A percentile compares a stretch with the other conserved stretches of the same genome.
Conservation (phyloP, 352 stramenopile species). For the Pythium coloratum region DNA sequence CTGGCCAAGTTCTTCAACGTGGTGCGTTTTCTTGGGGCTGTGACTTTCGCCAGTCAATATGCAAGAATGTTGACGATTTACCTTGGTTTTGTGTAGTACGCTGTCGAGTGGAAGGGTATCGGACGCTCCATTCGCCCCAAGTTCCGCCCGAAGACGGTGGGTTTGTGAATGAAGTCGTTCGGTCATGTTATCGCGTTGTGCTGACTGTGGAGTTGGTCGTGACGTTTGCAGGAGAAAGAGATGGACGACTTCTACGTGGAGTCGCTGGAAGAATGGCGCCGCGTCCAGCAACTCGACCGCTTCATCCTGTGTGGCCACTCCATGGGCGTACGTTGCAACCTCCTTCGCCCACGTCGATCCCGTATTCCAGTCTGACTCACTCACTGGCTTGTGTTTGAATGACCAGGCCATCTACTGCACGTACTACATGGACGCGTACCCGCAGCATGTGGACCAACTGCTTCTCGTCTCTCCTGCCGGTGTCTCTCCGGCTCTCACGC, state of each 20-base stretch:
- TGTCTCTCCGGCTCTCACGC: slow-evolving; percentile 45
- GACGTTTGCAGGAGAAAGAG: slow-evolving; percentile 76
- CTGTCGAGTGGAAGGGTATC: slow-evolving; percentile 82
- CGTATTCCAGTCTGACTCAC: too few species aligned
- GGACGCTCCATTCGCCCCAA: slow-evolving; percentile 65
- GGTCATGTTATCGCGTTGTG: too few species aligned
- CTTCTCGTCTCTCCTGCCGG: slow-evolving; percentile 75
- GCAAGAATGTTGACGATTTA: too few species aligned
- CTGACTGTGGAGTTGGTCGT: too few species aligned
- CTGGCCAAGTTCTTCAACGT: slow-evolving; percentile 80
- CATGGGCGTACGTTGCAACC: slow-evolving; percentile 81
- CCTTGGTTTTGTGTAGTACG: slow-evolving; percentile 61
- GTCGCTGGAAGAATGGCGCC: slow-evolving; percentile 73
- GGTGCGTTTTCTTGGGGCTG: too few species aligned
- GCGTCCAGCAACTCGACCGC: slow-evolving; percentile 62
- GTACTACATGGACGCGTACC: slow-evolving; percentile 78
- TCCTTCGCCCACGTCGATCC: too few species aligned
- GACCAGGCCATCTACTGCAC: slow-evolving; percentile 68
- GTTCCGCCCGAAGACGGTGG: slow-evolving; percentile 56
- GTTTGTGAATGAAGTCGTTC: too few species aligned
- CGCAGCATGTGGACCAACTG: slow-evolving; percentile 68
- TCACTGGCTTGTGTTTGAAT: too few species aligned
- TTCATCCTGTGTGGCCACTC: slow-evolving; percentile 80
- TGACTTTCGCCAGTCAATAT: too few species aligned
- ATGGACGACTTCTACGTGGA: slow-evolving; percentile 83